Evolutionary conservation across 2,329 filamentous ascomycete species (phyloP).

Genomic region (Cladosporium oxysporum): DNA sequence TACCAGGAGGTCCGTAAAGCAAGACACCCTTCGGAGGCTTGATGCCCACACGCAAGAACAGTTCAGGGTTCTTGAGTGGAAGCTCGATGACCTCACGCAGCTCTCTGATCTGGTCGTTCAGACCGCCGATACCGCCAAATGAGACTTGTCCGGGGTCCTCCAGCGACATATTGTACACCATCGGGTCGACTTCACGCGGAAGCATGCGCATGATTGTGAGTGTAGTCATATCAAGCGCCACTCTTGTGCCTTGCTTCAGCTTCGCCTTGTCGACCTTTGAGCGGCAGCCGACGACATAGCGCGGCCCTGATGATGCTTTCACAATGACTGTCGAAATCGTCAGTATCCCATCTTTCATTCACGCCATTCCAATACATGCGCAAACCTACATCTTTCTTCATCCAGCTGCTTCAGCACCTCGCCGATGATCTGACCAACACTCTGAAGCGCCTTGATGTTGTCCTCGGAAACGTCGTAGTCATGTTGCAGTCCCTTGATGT

Average conservation of each 20-base stretch:
- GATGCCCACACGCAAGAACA: slow-evolving; percentile 95
- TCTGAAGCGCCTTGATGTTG: slow-evolving; percentile 98
- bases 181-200: slow-evolving; percentile 93
- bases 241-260: slow-evolving; percentile 96
- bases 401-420: slow-evolving; percentile 98
- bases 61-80: slow-evolving; percentile 96
- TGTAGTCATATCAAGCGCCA: slow-evolving; percentile 98
- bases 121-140: slow-evolving; percentile 93
- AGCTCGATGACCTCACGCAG: slow-evolving; percentile 96
- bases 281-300: slow-evolving; percentile 97
- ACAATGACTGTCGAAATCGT: slow-evolving; percentile 72
- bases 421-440: slow-evolving; percentile 98
- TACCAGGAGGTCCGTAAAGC: slow-evolving; percentile 93
- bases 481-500: slow-evolving; percentile 92
- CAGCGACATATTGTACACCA: slow-evolving; percentile 99
- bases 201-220: slow-evolving; percentile 99
- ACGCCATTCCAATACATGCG: neutral
- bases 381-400: slow-evolving; percentile 87
- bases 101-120: slow-evolving; percentile 98
- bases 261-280: slow-evolving; percentile 98
- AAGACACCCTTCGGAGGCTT: slow-evolving; percentile 98
- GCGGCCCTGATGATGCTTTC: slow-evolving; percentile 93
- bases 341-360: slow-evolving; percentile 5
- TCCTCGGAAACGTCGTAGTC: slow-evolving; percentile 98
- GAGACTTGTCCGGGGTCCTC: slow-evolving; percentile 97